These are phyloP conservation scores for Penicillium canariense DNA, from an alignment of 495 filamentous ascomycete species.

Conservation along the genomic window DNA sequence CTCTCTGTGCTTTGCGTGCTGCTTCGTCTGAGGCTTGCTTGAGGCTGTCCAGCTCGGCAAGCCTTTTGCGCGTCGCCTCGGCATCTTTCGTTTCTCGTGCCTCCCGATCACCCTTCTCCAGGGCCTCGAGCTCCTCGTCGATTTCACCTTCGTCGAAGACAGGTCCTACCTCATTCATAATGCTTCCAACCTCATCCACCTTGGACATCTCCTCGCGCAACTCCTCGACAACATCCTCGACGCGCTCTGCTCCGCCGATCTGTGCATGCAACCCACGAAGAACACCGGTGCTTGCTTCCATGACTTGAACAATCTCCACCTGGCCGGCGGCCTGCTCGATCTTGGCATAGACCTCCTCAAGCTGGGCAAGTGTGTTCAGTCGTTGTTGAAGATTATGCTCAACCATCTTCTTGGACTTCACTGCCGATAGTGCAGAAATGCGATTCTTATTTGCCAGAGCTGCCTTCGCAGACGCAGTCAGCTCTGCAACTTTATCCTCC, in stretches of 20 bases:
- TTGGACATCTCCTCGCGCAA: slow-evolving; percentile 77
- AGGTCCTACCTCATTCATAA: slow-evolving; percentile 61
- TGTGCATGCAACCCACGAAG: slow-evolving; percentile 70
- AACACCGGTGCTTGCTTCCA: slow-evolving; percentile 72
- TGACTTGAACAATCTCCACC: slow-evolving; percentile 72
- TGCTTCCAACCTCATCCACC: slow-evolving; percentile 76
- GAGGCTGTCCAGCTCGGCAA: slow-evolving; percentile 44
- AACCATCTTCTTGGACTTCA: slow-evolving; percentile 79
- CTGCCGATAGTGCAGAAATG: slow-evolving; percentile 67
- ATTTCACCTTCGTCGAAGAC: slow-evolving; percentile 79
- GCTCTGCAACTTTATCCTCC: slow-evolving; percentile 46
- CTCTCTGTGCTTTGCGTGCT: slow-evolving; percentile 24
- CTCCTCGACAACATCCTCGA: slow-evolving; percentile 70
- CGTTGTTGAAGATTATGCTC: slow-evolving; percentile 69
- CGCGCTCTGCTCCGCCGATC: slow-evolving; percentile 72
- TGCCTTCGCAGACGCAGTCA: slow-evolving; percentile 57
- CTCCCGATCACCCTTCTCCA: slow-evolving; percentile 66
- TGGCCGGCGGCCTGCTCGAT: slow-evolving; percentile 86
- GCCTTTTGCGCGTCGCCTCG: slow-evolving; percentile 42
- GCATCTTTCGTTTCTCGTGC: slow-evolving; percentile 52
- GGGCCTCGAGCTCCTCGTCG: slow-evolving; percentile 78
- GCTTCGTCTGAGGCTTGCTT: slow-evolving; percentile 37
- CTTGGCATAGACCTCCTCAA: slow-evolving; percentile 74
- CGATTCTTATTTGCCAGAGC: slow-evolving; percentile 69
- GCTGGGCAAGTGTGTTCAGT: slow-evolving; percentile 67